Evolutionary conservation across 495 filamentous ascomycete species (phyloP).

Genomic region (Penicillium dipodomyicola): DNA sequence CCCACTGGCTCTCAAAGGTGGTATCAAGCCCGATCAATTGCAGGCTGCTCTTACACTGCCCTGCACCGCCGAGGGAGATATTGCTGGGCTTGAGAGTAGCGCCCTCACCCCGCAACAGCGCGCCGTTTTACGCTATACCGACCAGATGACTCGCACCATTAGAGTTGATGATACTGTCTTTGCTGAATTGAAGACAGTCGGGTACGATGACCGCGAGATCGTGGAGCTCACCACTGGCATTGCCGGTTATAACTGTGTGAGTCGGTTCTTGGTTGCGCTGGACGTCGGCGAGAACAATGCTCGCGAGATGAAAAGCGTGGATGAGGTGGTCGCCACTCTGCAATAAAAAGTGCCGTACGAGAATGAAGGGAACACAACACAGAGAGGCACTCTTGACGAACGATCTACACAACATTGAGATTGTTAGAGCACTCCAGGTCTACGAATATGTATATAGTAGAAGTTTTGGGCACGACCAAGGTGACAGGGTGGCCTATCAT

Average conservation of each 20-base stretch:
- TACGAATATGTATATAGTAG: background rate
- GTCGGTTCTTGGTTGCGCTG: slow-evolving; percentile 77
- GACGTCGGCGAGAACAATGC: slow-evolving; percentile 60
- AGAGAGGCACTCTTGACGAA: background rate
- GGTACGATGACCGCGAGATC: slow-evolving; percentile 57
- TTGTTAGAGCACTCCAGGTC: background rate
- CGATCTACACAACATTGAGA: background rate
- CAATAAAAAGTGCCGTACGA: slow-evolving; percentile 2
- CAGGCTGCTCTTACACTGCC: slow-evolving; percentile 43
- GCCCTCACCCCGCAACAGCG: slow-evolving; percentile 58
- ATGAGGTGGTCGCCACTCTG: slow-evolving; percentile 34
- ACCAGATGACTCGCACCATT: slow-evolving; percentile 45
- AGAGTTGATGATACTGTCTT: slow-evolving; percentile 61
- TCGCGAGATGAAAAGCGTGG: slow-evolving; percentile 43
- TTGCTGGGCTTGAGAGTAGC: slow-evolving; percentile 27
- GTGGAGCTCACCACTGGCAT: slow-evolving; percentile 73
- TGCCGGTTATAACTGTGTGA: slow-evolving; percentile 84
- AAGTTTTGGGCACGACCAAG: too few relatives aligned
- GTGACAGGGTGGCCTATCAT: background rate
- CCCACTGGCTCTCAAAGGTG: slow-evolving; percentile 55
- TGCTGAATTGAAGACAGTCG: slow-evolving; percentile 50
- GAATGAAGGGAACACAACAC: background rate
- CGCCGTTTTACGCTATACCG: slow-evolving; percentile 57
- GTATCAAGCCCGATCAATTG: slow-evolving; percentile 42
- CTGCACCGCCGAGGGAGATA: slow-evolving; percentile 31